These are phyloP conservation scores for Mycena polygramma DNA, from an alignment of 768 basidiomycete genomes.

Conservation along the genomic window DNA sequence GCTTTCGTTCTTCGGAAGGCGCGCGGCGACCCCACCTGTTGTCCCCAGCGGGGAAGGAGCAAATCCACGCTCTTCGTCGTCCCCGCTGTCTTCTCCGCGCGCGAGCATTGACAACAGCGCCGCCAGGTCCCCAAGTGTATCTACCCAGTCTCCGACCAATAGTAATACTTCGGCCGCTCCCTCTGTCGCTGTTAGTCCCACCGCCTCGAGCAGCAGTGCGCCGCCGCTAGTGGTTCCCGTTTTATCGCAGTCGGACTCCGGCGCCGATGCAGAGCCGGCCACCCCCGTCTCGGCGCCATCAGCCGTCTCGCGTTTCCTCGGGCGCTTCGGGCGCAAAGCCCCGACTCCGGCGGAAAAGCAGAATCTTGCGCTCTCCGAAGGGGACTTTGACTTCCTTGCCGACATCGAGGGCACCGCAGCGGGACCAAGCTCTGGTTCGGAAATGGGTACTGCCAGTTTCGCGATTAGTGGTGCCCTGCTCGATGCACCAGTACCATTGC, in stretches of 20 bases:
- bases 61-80: slow-evolving; percentile 39
- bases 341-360: slow-evolving; percentile 52
- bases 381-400: slow-evolving; percentile 87
- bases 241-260: slow-evolving; percentile 28
- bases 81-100: slow-evolving; percentile 36
- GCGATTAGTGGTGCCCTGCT: slow-evolving; percentile 27
- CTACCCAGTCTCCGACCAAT: slow-evolving; percentile 34
- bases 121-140: slow-evolving; percentile 34
- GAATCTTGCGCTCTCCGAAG: slow-evolving; percentile 76
- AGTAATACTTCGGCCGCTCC: slow-evolving; percentile 32
- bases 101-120: slow-evolving; percentile 47
- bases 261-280: slow-evolving; percentile 33
- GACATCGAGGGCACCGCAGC: slow-evolving; percentile 55
- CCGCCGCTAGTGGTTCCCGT: slow-evolving; percentile 32
- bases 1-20: slow-evolving; percentile 81
- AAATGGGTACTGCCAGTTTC: slow-evolving; percentile 1
- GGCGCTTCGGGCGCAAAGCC: slow-evolving; percentile 73
- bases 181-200: slow-evolving; percentile 23
- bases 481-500: slow-evolving; percentile 53
- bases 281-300: slow-evolving; percentile 60
- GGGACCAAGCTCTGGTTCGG: neutral
- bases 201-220: slow-evolving; percentile 24
- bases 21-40: slow-evolving; percentile 44
- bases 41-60: slow-evolving; percentile 40
- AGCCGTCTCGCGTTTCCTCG: slow-evolving; percentile 87